Conservation (phyloP, 2,329 filamentous ascomycete species). For the Niveomyces coronatus region DNA sequence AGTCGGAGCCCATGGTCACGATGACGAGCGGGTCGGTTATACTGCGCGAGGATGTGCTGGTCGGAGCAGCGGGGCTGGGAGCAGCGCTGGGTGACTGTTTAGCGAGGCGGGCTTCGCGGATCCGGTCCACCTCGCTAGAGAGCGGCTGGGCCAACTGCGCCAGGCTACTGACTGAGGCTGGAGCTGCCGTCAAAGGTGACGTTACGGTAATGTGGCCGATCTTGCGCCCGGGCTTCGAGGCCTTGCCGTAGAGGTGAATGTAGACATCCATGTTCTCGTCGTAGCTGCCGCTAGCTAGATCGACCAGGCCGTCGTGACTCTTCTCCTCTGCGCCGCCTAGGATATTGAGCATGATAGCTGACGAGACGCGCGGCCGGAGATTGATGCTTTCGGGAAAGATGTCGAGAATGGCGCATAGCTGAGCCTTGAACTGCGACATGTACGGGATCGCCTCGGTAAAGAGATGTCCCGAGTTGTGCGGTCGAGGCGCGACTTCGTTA, state of each 20-base stretch:
- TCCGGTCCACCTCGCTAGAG: constrained; percentile 51
- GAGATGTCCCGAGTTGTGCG: constrained; percentile 89
- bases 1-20: constrained; percentile 78
- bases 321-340: constrained; percentile 57
- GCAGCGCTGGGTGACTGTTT: constrained; percentile 23
- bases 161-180: constrained; percentile 51
- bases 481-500: constrained; percentile 76
- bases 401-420: constrained; percentile 74
- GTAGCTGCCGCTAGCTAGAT: constrained; percentile 34
- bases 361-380: constrained; percentile 48
- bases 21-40: constrained; percentile 49
- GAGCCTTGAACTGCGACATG: constrained; percentile 83
- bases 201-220: constrained; percentile 91
- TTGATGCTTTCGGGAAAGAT: constrained; percentile 43
- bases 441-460: constrained; percentile 86
- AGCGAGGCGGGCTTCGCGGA: constrained; percentile 44
- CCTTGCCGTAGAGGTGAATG: constrained; percentile 88
- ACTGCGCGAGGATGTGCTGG: constrained; percentile 16
- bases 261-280: constrained; percentile 38
- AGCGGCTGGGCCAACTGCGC: constrained; percentile 53
- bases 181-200: constrained; percentile 54
- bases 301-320: constrained; percentile 47
- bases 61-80: constrained; percentile 2
- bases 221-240: constrained; percentile 77
- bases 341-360: constrained; percentile 72